Evolutionary conservation across 2,329 filamentous ascomycete genomes (phyloP), one percentile per base, ranked within the genome.

Genomic region (Xylariaceae sp.): DNA sequence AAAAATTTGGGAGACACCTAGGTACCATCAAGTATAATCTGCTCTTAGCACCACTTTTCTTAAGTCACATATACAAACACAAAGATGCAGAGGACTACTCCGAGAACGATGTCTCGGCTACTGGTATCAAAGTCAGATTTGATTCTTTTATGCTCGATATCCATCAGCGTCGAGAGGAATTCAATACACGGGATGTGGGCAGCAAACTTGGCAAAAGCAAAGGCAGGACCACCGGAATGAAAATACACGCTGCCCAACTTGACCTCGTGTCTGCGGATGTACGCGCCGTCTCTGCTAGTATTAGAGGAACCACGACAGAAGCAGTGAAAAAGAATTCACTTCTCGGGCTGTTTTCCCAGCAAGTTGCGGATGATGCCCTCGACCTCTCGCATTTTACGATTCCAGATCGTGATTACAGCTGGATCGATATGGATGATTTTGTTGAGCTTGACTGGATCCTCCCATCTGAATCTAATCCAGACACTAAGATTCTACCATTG

Each of bases 341-440:
- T 12, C 71, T 77, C 2, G 72, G 74, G 10, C 67, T 81, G 46
- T 72, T 78, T 42, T 71, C 72, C 3, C 76, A 82, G 46, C 70
- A 78, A 45, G 79, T 82, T 14, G 33, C 49, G 22, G 71, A 73
- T 3, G 77, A 79, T 9, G 79, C 80, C 7, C 81, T 81, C 3
- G 86, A 92, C 65, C 75, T 96, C 44, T 95, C 91, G 0, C 86
- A 87, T 46, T 99, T 99, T 65, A 92, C 86, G 0, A 99, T 99
- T 44, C 92, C 94, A 0, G 94, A 99, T 66, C 89, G 95, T 47
- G 94, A 99, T 63, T 85, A 90, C 58, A 90, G 86, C 48, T 99
- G 94, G 94, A 91, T 99, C 55, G 94, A 99, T 63, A 97, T 99
- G 90, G 94, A 99, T 65, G 94, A 99, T 66, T 99, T 99, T 69